Base-by-base conservation (phyloP, 2,329 filamentous ascomycete species). In the Fusarium zealandicum region DNA sequence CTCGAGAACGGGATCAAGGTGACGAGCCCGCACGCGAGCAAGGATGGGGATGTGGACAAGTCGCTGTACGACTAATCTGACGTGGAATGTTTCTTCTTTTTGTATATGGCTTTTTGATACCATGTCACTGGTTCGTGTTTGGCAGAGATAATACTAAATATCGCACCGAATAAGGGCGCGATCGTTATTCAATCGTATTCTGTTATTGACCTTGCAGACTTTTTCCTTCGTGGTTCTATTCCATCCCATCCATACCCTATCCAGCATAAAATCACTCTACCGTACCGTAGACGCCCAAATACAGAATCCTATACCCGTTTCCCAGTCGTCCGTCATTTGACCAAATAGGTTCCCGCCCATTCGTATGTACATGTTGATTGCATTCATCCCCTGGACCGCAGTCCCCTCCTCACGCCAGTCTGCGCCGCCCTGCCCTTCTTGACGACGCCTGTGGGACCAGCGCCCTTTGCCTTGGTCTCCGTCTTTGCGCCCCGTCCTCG, bases 1-100 rank as follows among this genome's bases (percentile, higher is more conserved):
- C 41, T 80, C 47, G 78, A 81, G 65, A 76, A 70, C 54, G 76
- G 74, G 11, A 80, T 82, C 55, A 70, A 68, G 62, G 75, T 78
- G 37, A 80, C 77, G 30, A 78, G 72, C 22, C 77, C 78, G 5
- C 72, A 77, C 54, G 71, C 73, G 1, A 70, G 52, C 28, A 79
- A 78, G 69, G 62, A 68, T 5, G 63, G 57, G 2, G 63, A 66
- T 33, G 56, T 68, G 0, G 65, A 72, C 16, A 49, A 60, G 18
- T 61, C 59, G 5, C 43, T 73, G 20, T 74, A 74, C 28, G 63
- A 70, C 9, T 49, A 14, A 43, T 45, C 13, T 8, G 28, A 11
- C 11, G 11, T n/a, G 12, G 13, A 11, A 31, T 25, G 22, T 25
- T 7, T 31, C 25, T 31, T 31, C 28, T 31, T 31, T 31, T 11